These are phyloP conservation scores for Neurospora pannonica DNA, from an alignment of 495 filamentous ascomycete genomes.

Conservation along the genomic window DNA sequence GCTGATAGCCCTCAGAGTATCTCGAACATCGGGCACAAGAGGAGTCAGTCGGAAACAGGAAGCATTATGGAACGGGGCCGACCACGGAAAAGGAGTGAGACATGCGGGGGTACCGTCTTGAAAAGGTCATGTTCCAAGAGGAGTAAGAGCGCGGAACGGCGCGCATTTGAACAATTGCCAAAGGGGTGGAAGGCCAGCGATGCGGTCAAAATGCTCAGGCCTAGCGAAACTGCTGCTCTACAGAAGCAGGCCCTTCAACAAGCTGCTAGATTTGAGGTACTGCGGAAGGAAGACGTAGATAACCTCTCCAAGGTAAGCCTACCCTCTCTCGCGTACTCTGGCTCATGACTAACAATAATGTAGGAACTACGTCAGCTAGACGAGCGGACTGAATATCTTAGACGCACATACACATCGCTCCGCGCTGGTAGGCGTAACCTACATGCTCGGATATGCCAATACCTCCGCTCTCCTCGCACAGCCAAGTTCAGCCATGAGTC, in stretches of 20 bases:
- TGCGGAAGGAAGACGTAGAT: constrained; percentile 58
- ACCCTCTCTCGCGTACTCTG: background rate
- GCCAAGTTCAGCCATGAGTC: constrained; percentile 57
- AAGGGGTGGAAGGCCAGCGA: constrained; percentile 46
- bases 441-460: constrained; percentile 58
- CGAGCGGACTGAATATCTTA: constrained; percentile 61
- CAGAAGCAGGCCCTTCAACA: constrained; percentile 55
- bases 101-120: constrained; percentile 19
- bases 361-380: constrained; percentile 62
- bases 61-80: constrained; percentile 52
- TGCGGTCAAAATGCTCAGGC: constrained; percentile 35
- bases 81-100: constrained; percentile 39
- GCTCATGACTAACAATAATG: background rate
- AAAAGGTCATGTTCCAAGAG: constrained; percentile 26
- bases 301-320: constrained; percentile 47
- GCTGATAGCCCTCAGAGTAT: constrained; percentile 22
- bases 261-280: constrained; percentile 55
- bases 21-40: constrained; percentile 21
- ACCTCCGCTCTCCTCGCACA: constrained; percentile 51
- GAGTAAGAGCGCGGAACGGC: constrained; percentile 36
- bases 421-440: constrained; percentile 57
- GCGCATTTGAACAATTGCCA: constrained; percentile 47
- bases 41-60: constrained; percentile 47
- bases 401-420: constrained; percentile 58
- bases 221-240: constrained; percentile 43